phyloP scores from a whole-genome alignment of 441 rosid genomes.

The Daphne laureola region DNA sequence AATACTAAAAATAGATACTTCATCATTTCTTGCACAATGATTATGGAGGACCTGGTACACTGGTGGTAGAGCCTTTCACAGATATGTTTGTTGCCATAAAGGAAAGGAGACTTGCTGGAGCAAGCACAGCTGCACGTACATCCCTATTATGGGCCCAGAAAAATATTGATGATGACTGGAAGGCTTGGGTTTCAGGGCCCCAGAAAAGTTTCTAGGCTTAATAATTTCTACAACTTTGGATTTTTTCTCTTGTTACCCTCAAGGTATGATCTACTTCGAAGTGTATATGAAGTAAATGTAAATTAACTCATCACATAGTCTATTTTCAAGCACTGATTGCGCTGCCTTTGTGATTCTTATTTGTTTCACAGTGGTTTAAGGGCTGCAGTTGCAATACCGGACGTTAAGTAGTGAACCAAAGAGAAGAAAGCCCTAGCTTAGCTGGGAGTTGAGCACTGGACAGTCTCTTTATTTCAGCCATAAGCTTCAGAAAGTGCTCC shows the following conservation, averaged over 20 bases:
- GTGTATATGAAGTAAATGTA: too few species aligned
- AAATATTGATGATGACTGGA: slow-evolving; percentile 29
- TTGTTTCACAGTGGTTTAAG: too few species aligned
- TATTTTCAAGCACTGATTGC: slow-evolving; percentile 12
- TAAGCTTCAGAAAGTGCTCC: too few species aligned
- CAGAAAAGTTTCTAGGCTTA: slow-evolving; percentile 9
- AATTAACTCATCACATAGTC: background rate
- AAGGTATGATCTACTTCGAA: background rate
- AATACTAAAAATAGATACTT: slow-evolving; percentile 26
- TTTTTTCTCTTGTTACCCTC: background rate
- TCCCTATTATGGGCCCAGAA: slow-evolving; percentile 37
- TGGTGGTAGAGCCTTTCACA: slow-evolving; percentile 36
- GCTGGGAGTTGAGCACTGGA: background rate
- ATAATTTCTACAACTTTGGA: background rate
- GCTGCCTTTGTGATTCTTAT: slow-evolving; percentile 1
- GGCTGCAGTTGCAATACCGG: too few species aligned
- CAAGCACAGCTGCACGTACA: slow-evolving; percentile 25
- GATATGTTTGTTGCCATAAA: slow-evolving; percentile 30
- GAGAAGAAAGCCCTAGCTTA: background rate
- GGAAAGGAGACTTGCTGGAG: slow-evolving; percentile 34
- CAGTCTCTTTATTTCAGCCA: too few species aligned
- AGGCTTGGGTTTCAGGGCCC: slow-evolving; percentile 23
- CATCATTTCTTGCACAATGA: slow-evolving; percentile 30
- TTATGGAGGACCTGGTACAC: slow-evolving; percentile 36
- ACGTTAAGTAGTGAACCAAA: too few species aligned